phyloP scores from a whole-genome alignment of 2,329 filamentous ascomycete species.

The Phialophora tarda region DNA sequence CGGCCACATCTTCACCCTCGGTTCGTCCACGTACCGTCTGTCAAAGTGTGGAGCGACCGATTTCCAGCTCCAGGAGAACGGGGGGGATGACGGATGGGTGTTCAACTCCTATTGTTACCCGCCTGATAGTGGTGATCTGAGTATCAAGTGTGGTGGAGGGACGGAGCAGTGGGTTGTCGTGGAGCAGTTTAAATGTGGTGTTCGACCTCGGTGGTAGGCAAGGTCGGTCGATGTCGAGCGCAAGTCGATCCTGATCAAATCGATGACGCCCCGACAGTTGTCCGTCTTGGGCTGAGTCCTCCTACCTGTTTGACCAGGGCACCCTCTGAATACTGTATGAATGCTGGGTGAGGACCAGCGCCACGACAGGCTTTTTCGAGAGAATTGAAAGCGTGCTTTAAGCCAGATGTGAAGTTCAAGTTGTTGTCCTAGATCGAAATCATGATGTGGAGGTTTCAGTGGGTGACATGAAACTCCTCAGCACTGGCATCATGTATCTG shows the following conservation, averaged over 20 bases:
- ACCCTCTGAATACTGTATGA: too few relatives aligned
- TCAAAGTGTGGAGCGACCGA: constrained; percentile 7
- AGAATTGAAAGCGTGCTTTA: too few relatives aligned
- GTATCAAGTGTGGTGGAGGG: not conserved
- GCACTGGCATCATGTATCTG: too few relatives aligned
- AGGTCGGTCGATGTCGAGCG: not conserved
- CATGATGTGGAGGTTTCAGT: too few relatives aligned
- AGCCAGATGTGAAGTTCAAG: too few relatives aligned
- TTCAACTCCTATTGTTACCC: constrained; percentile 8
- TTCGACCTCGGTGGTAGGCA: not conserved
- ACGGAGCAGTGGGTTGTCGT: constrained; percentile 10
- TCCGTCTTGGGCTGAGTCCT: too few relatives aligned
- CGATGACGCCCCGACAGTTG: not conserved
- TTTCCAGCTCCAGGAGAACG: constrained; percentile 11
- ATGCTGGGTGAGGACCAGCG: too few relatives aligned
- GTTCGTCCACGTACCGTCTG: constrained; percentile 1
- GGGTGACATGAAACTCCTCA: too few relatives aligned
- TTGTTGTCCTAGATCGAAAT: too few relatives aligned
- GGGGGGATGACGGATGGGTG: constrained; percentile 5
- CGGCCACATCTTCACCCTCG: not conserved
- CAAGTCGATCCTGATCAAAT: not conserved
- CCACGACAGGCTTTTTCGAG: too few relatives aligned
- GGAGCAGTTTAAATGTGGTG: constrained; percentile 9
- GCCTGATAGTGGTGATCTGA: not conserved
- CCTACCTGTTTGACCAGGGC: too few relatives aligned